Percentiles rank a stretch among this genome's conserved stretches.
phyloP scores from a whole-genome alignment of 306 rosid species.

The Myrica gale region DNA sequence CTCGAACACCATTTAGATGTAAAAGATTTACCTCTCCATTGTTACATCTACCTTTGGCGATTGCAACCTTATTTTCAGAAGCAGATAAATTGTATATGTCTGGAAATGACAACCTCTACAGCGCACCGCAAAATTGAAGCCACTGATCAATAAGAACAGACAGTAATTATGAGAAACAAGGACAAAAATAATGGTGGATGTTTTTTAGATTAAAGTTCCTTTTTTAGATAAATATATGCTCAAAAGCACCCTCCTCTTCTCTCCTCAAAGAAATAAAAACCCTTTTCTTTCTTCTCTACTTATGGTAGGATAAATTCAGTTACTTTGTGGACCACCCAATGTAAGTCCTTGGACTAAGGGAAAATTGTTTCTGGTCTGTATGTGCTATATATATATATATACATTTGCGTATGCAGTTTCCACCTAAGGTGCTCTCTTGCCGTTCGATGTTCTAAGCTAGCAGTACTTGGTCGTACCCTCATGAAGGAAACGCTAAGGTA shows the following conservation, averaged over 20 bases:
- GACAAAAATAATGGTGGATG: constrained; percentile 16
- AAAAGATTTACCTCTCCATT: constrained; percentile 33
- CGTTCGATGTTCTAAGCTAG: constrained; percentile 31
- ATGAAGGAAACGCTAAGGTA: constrained; percentile 86
- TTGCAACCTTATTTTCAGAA: constrained; percentile 23
- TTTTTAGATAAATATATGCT: not conserved
- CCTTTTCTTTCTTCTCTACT: too few relatives aligned
- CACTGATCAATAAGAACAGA: constrained; percentile 48
- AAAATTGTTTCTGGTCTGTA: constrained; percentile 1
- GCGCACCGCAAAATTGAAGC: constrained; percentile 30
- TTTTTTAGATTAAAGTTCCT: not conserved
- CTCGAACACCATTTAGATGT: too few relatives aligned
- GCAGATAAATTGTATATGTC: constrained; percentile 6
- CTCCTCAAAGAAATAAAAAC: too few relatives aligned
- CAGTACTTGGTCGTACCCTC: constrained; percentile 10
- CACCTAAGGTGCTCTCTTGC: constrained; percentile 21
- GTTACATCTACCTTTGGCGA: constrained; percentile 45
- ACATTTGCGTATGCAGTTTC: constrained; percentile 19
- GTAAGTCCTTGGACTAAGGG: constrained; percentile 22
- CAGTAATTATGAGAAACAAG: constrained; percentile 51
- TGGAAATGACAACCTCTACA: constrained; percentile 35
- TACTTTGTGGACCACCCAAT: constrained; percentile 39
- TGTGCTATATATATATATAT: constrained; percentile 23
- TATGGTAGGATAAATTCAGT: not conserved
- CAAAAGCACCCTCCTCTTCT: not conserved